A percentile compares a stretch with the other conserved stretches of the same genome.
These are phyloP conservation scores for Psilocybe cubensis DNA, from an alignment of 768 basidiomycete genomes.

Conservation along the genomic window DNA sequence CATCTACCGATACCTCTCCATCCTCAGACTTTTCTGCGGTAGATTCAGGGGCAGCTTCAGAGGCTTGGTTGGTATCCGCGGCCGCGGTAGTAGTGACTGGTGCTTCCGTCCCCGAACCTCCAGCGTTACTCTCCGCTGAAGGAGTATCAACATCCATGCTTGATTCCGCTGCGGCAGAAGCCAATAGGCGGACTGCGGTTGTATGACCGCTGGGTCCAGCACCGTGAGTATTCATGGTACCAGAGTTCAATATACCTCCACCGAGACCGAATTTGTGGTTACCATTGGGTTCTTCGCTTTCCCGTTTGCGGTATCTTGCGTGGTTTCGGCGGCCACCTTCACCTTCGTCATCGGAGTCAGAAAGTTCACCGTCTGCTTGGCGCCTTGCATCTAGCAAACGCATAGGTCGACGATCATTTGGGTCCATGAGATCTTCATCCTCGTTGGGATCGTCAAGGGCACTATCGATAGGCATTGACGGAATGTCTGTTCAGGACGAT, in stretches of 20 bases:
- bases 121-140: slow-evolving; percentile 32
- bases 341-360: slow-evolving; percentile 98
- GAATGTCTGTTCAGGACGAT: slow-evolving; percentile 64
- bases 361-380: slow-evolving; percentile 87
- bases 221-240: slow-evolving; percentile 62
- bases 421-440: slow-evolving; percentile 82
- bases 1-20: slow-evolving; percentile 2
- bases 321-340: slow-evolving; percentile 83
- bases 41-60: neutral
- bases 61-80: neutral
- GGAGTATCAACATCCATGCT: slow-evolving; percentile 50
- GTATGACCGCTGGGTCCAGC: slow-evolving; percentile 77
- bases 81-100: neutral
- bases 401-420: slow-evolving; percentile 76
- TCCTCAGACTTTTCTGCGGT: neutral
- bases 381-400: slow-evolving; percentile 79
- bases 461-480: slow-evolving; percentile 82
- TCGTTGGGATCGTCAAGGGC: slow-evolving; percentile 78
- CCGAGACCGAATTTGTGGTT: slow-evolving; percentile 65
- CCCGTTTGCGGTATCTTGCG: slow-evolving; percentile 56
- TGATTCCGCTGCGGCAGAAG: slow-evolving; percentile 27
- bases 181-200: slow-evolving; percentile 51
- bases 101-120: slow-evolving; percentile 7
- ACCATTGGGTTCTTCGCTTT: slow-evolving; percentile 48
- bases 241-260: slow-evolving; percentile 73